A percentile compares a stretch with the other conserved stretches of the same genome.
Evolutionary conservation across 768 basidiomycete genomes (phyloP).

Genomic region (Glaciozyma antarctica): DNA sequence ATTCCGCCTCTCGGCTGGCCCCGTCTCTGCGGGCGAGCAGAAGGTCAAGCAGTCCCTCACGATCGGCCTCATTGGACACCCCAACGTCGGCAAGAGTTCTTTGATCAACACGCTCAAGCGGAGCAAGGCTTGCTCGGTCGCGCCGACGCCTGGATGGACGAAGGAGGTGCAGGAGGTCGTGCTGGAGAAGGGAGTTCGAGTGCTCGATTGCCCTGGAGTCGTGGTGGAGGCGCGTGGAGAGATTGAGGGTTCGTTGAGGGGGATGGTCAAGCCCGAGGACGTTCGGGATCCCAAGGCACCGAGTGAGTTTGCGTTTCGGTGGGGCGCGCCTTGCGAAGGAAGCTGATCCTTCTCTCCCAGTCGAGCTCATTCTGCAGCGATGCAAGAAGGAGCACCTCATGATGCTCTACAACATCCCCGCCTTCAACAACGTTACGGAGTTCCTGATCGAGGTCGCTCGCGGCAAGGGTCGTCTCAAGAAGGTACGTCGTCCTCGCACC

Average conservation of each 20-base stretch:
- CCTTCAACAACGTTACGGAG: conserved; percentile 60
- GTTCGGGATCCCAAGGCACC: conserved; percentile 82
- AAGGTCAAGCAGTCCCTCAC: conserved; percentile 45
- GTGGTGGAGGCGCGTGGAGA: conserved; percentile 51
- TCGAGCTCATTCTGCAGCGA: conserved; percentile 72
- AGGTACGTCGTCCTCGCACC: conserved; percentile 45
- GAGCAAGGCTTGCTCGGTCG: conserved; percentile 85
- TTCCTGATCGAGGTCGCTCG: conserved; percentile 86
- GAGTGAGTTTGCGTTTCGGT: conserved; percentile 47
- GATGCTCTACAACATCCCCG: conserved; percentile 76
- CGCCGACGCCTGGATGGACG: conserved; percentile 89
- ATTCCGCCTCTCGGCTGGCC: conserved; percentile 21
- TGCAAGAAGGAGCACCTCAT: conserved; percentile 62
- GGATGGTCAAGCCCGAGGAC: conserved; percentile 53
- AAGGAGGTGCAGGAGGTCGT: conserved; percentile 83
- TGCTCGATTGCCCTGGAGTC: conserved; percentile 95
- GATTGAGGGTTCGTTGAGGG: conserved; percentile 34
- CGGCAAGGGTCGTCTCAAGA: conserved; percentile 68
- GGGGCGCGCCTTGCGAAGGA: background rate
- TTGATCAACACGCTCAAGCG: conserved; percentile 87
- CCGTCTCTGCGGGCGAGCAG: conserved; percentile 9
- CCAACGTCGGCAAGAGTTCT: conserved; percentile 93
- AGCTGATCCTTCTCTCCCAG: conserved; percentile 41
- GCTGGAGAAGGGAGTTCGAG: conserved; percentile 80
- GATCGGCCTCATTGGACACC: conserved; percentile 88